Percentiles rank a stretch among this genome's conserved stretches.
Evolutionary conservation across 164 flowering plant genomes (phyloP).

Genomic region (Sedum album): DNA sequence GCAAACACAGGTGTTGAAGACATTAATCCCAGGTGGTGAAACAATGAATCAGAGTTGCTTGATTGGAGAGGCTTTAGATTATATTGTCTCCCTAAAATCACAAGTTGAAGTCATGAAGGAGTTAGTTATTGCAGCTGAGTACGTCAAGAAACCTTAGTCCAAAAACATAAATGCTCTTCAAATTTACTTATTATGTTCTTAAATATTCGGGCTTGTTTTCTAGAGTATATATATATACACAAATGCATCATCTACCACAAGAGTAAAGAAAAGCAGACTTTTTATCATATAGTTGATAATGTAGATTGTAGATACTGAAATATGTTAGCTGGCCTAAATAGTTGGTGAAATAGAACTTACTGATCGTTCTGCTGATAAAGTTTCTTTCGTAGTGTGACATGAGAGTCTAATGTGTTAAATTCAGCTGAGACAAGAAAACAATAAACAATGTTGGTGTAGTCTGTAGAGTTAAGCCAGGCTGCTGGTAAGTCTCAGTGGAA

Average conservation of each 20-base stretch:
- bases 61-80: constrained; percentile 69
- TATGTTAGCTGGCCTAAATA: background rate
- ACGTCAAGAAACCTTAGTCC: background rate
- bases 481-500: background rate
- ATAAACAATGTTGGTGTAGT: background rate
- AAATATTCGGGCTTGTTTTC: background rate
- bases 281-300: background rate
- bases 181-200: background rate
- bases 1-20: constrained; percentile 45
- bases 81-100: constrained; percentile 50
- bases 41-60: constrained; percentile 40
- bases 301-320: background rate
- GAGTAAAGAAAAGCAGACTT: background rate
- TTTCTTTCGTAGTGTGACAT: background rate
- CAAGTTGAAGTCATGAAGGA: constrained; percentile 73
- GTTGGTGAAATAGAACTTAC: background rate
- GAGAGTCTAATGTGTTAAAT: background rate
- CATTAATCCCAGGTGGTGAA: constrained; percentile 66
- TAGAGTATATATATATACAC: background rate
- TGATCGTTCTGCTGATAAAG: background rate
- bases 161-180: background rate
- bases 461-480: background rate
- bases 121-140: constrained; percentile 31
- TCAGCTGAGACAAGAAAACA: background rate
- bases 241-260: background rate